Evolutionary conservation across 179 eudicot genomes (phyloP), one percentile per base, ranked within the genome.

Genomic region (Actinidia chinensis): DNA sequence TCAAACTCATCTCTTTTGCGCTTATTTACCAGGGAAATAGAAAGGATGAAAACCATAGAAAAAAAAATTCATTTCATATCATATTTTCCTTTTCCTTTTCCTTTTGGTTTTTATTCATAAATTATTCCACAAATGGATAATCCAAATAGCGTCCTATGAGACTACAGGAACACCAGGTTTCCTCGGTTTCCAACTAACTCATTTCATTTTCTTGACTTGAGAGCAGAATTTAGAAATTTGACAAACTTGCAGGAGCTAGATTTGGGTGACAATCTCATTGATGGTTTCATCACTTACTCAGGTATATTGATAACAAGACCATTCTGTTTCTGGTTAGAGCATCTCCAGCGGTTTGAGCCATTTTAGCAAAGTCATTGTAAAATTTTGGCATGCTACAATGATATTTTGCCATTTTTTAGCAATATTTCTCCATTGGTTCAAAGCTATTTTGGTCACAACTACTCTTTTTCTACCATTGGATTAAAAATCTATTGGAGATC

Each of bases 241-340:
- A 44, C 22, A 18, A 68, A 68, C 72, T 44, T 68, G 72, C 28
- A 68, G 28, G 48, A 68, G 15, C 25, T 68, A 15, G 51, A 68
- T 40, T n/a, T 68, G 6, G 20, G 72, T 28, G 10, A 5, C 6
- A 68, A 68, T 20, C 10, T 4, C 28, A 15, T 68, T 20, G 15
- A 44, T 3, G n/a, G 72, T 11, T 68, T 68, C 52, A 4, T 44
- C 5, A 64, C 22, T 64, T 20, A 6, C 33, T 64, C 68, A 64
- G 68, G 68, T 64, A 64, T 28, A 28, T n/a, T 1, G 68, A 64
- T 36, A 64, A 64, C 46, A n/a, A n/a, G n/a, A n/a, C n/a, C n/a
- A n/a, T n/a, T n/a, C n/a, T n/a, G n/a, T n/a, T n/a, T n/a, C n/a
- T n/a, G n/a, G n/a, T 28, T 1, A 28, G 33, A 28, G 1, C 33